These are phyloP conservation scores for Lipomyces chichibuensis DNA, from an alignment of 805 yeast species.

Conservation along the genomic window DNA sequence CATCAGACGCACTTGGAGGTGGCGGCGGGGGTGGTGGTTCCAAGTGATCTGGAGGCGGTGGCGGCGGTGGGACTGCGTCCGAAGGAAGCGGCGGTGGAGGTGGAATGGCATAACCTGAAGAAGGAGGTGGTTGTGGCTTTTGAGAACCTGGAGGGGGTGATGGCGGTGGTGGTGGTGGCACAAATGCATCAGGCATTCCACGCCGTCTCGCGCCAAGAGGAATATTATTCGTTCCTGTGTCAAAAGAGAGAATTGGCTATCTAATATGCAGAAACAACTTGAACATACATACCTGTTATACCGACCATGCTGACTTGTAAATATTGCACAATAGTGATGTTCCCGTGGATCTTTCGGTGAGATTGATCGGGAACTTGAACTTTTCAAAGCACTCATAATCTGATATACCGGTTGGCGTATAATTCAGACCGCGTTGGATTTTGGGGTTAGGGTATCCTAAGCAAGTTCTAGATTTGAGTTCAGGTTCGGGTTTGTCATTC, in stretches of 20 bases:
- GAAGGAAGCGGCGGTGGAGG: slow-evolving; percentile 23
- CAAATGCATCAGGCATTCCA: slow-evolving; percentile 26
- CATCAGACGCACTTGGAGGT: slow-evolving; percentile 16
- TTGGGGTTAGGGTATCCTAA: background rate
- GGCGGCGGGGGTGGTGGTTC: slow-evolving; percentile 32
- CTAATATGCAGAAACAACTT: background rate
- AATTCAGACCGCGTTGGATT: background rate
- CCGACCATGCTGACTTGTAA: slow-evolving; percentile 11
- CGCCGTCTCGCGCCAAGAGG: slow-evolving; percentile 34
- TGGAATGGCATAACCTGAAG: slow-evolving; percentile 11
- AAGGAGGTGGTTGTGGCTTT: slow-evolving; percentile 5
- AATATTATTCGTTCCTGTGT: slow-evolving; percentile 33
- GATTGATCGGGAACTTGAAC: slow-evolving; percentile 9
- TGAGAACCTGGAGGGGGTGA: slow-evolving; percentile 6
- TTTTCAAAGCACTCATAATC: too few relatives aligned
- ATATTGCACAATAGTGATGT: slow-evolving; percentile 11
- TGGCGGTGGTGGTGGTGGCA: slow-evolving; percentile 23
- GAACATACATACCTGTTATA: slow-evolving; percentile 18
- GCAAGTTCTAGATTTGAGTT: background rate
- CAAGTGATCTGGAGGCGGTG: slow-evolving; percentile 13
- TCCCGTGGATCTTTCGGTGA: slow-evolving; percentile 11
- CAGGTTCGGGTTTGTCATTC: background rate
- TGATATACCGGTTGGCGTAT: background rate
- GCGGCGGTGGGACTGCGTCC: slow-evolving; percentile 27
- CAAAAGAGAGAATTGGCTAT: background rate